Conservation (phyloP, 768 basidiomycete genomes). For the Chiua virens region DNA sequence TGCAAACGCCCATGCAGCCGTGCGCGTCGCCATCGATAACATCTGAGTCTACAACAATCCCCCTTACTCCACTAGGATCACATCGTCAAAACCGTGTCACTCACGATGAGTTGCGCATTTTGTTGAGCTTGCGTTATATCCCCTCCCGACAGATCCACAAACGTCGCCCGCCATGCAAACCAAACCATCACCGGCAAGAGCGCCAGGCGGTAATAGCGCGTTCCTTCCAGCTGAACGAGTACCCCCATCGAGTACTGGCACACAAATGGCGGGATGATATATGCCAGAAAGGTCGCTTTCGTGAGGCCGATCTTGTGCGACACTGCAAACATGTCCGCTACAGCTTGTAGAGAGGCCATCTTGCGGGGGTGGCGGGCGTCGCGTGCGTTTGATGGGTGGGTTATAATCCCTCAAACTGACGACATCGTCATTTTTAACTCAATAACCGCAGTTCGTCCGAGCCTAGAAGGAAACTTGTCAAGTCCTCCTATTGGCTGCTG, state of each 20-base stretch:
- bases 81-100: constrained; percentile 3
- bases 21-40: constrained; percentile 14
- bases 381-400: not conserved
- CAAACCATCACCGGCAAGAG: constrained; percentile 48
- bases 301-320: constrained; percentile 10
- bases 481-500: too few species aligned
- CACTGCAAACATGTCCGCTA: constrained; percentile 1
- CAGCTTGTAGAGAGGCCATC: not conserved
- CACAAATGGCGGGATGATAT: constrained; percentile 44
- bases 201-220: constrained; percentile 42
- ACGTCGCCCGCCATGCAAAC: constrained; percentile 41
- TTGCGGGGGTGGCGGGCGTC: not conserved
- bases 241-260: constrained; percentile 53
- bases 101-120: constrained; percentile 21
- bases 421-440: not conserved
- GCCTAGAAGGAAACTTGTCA: not conserved
- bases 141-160: constrained; percentile 24
- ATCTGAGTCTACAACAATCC: constrained; percentile 10
- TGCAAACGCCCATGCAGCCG: constrained; percentile 21
- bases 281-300: constrained; percentile 27
- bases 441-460: constrained; percentile 1
- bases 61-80: not conserved
- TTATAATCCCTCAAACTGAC: not conserved
- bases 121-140: constrained; percentile 6
- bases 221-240: constrained; percentile 51